Evolutionary conservation across 176 grass and related monocot genomes (phyloP).

Genomic region (Carex myosuroides): DNA sequence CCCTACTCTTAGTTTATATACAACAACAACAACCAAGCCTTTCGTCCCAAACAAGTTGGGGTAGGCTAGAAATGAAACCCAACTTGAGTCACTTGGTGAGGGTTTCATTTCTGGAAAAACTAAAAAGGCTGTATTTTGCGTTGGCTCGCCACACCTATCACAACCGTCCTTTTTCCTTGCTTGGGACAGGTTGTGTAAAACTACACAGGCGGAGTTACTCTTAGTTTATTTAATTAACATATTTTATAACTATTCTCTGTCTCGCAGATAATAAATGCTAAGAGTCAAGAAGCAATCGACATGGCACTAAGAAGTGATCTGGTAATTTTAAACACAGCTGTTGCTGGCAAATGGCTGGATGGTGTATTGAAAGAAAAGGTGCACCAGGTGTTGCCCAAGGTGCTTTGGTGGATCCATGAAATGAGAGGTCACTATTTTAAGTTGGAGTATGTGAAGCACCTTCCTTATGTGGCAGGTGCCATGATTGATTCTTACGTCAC

Average conservation of each 20-base stretch:
- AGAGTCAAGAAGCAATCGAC: slow-evolving; percentile 58
- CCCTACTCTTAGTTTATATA: no score
- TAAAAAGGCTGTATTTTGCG: no score
- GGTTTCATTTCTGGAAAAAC: no score
- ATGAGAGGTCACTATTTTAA: slow-evolving; percentile 99
- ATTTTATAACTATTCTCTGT: neutral
- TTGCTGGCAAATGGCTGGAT: slow-evolving; percentile 95
- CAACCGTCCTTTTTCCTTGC: no score
- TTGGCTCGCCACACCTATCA: no score
- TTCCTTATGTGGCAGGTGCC: slow-evolving; percentile 73
- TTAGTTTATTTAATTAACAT: neutral
- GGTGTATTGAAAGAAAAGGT: slow-evolving; percentile 70
- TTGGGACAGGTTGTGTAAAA: no score
- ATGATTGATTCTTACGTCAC: slow-evolving; percentile 96
- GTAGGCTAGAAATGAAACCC: no score
- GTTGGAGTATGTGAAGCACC: slow-evolving; percentile 86
- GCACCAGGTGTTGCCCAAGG: slow-evolving; percentile 75
- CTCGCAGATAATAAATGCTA: slow-evolving; percentile 60
- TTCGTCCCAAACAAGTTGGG: no score
- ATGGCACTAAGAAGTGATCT: slow-evolving; percentile 73
- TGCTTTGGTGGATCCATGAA: slow-evolving; percentile 99
- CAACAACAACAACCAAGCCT: no score
- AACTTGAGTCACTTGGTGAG: no score
- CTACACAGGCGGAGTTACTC: no score
- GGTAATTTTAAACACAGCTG: slow-evolving; percentile 88